phyloP scores from a whole-genome alignment of 805 yeast genomes.

The Spathaspora arborariae region DNA sequence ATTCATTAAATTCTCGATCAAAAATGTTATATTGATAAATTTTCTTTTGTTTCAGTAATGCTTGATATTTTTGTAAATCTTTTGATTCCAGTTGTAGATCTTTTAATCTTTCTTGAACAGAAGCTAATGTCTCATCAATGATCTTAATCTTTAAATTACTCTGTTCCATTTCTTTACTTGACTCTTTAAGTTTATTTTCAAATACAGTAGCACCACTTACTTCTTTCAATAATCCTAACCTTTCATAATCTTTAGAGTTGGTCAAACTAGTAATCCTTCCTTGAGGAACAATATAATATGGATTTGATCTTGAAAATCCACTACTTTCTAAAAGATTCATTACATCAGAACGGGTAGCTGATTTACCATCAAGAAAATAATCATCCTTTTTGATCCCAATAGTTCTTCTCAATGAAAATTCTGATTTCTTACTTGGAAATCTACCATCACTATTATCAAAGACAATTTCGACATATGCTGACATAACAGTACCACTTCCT shows the following conservation, averaged over 20 bases:
- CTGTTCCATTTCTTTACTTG: constrained; percentile 72
- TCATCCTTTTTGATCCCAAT: constrained; percentile 93
- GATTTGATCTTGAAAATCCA: constrained; percentile 86
- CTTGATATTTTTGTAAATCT: constrained; percentile 69
- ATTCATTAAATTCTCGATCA: constrained; percentile 68
- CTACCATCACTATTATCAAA: constrained; percentile 79
- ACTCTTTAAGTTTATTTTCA: constrained; percentile 75
- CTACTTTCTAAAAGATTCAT: constrained; percentile 83
- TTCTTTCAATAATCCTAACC: constrained; percentile 76
- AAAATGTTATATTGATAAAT: constrained; percentile 69
- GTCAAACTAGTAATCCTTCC: constrained; percentile 87
- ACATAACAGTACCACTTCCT: constrained; percentile 85
- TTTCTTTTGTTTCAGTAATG: constrained; percentile 62
- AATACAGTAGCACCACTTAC: constrained; percentile 95
- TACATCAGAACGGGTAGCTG: constrained; percentile 76
- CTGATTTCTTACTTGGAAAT: constrained; percentile 65
- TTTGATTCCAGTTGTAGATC: constrained; percentile 80
- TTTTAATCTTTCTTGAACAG: constrained; percentile 65
- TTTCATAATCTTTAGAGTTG: constrained; percentile 81
- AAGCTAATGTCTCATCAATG: constrained; percentile 67
- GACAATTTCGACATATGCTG: constrained; percentile 87
- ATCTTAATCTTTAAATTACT: constrained; percentile 67
- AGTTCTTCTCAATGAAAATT: constrained; percentile 77
- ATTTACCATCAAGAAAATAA: constrained; percentile 75
- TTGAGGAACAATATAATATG: constrained; percentile 96